phyloP scores from a whole-genome alignment of 805 yeast species.

The Candida xyloterini region DNA sequence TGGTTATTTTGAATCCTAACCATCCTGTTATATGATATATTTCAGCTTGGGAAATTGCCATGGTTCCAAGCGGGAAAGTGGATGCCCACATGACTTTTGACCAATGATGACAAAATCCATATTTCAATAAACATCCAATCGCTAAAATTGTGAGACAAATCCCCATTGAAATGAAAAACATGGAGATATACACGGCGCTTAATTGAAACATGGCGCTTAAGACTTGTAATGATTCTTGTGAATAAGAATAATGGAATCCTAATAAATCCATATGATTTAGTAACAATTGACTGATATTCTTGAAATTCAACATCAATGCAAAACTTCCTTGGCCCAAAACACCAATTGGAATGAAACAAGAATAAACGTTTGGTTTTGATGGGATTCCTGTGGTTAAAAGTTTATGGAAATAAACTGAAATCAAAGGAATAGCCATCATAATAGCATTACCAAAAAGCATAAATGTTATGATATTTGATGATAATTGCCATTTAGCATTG shows the following conservation, averaged over 20 bases:
- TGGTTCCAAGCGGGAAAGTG: constrained; percentile 88
- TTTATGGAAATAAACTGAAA: constrained; percentile 58
- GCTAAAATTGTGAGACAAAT: constrained; percentile 43
- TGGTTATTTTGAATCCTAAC: constrained; percentile 57
- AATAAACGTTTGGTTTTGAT: constrained; percentile 47
- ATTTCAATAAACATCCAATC: constrained; percentile 30
- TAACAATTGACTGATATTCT: constrained; percentile 19
- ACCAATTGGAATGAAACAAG: constrained; percentile 79
- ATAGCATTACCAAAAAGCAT: constrained; percentile 72
- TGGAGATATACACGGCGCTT: constrained; percentile 20
- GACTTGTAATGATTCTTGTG: constrained; percentile 5
- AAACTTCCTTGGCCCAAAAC: constrained; percentile 83
- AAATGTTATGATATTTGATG: constrained; percentile 52
- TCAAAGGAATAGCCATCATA: constrained; percentile 51
- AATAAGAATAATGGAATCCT: constrained; percentile 8
- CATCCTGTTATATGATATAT: constrained; percentile 48
- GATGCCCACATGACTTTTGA: constrained; percentile 71
- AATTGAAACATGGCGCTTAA: constrained; percentile 12
- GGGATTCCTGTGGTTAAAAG: constrained; percentile 60
- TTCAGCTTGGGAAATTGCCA: constrained; percentile 58
- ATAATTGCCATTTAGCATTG: constrained; percentile 36
- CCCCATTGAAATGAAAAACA: constrained; percentile 33
- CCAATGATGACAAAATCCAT: constrained; percentile 38
- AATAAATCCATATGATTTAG: constrained; percentile 8
- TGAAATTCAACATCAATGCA: constrained; percentile 44